Conservation (phyloP, 495 filamentous ascomycete genomes). For the Cercophora newfieldiana region DNA sequence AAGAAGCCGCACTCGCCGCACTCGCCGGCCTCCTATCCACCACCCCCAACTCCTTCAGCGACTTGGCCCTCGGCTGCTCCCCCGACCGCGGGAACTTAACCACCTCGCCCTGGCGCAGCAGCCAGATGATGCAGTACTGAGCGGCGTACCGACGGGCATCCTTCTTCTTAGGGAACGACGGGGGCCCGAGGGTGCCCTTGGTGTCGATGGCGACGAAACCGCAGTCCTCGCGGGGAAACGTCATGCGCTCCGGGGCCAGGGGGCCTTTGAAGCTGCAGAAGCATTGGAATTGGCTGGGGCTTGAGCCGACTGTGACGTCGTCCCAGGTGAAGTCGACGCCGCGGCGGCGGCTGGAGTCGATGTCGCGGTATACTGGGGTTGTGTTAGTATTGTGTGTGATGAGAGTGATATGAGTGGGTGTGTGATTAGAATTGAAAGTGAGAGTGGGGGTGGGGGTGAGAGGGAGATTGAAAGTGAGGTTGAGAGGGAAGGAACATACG, state of each 20-base stretch:
- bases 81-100: conserved; percentile 18
- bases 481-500: conserved; percentile 26
- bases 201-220: conserved; percentile 22
- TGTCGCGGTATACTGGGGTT: conserved; percentile 23
- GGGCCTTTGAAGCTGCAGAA: conserved; percentile 14
- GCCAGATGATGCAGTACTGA: conserved; percentile 43
- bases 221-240: conserved; percentile 31
- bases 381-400: neutral
- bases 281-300: conserved; percentile 25
- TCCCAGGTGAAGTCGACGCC: conserved; percentile 1
- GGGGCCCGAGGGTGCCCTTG: conserved; percentile 6
- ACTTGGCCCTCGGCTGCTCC: neutral
- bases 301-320: conserved; percentile 7
- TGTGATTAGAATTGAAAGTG: no score
- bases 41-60: neutral
- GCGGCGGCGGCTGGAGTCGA: conserved; percentile 5
- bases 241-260: conserved; percentile 12
- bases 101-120: conserved; percentile 29
- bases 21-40: no score
- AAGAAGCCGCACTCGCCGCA: no score
- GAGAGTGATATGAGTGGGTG: no score
- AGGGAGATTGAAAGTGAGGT: neutral
- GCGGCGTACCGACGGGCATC: conserved; percentile 49
- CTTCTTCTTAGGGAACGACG: conserved; percentile 41
- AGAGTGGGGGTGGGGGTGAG: no score